phyloP scores from a whole-genome alignment of 225 moss, liverwort and hornwort species.

The Bryoerythrophyllum caledonicum region DNA sequence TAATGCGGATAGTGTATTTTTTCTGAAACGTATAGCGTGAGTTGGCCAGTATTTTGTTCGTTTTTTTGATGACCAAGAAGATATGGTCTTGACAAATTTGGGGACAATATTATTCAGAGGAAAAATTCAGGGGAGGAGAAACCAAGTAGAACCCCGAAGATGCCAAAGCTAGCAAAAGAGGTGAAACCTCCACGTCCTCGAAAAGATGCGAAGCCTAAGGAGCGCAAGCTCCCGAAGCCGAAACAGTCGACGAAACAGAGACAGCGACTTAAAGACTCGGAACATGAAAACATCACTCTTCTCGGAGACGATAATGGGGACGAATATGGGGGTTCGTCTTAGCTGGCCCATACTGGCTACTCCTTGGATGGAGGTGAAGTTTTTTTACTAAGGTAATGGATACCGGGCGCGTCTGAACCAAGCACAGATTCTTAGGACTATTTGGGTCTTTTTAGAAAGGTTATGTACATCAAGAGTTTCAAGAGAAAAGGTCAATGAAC shows the following conservation, averaged over 20 bases:
- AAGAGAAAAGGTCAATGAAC: too few relatives aligned
- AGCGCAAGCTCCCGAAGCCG: neutral
- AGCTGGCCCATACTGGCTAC: neutral
- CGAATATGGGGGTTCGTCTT: neutral
- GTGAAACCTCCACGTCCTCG: slow-evolving; percentile 4
- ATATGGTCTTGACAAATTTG: neutral
- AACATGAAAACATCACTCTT: neutral
- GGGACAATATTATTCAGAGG: neutral
- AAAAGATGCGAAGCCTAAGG: neutral
- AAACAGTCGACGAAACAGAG: neutral
- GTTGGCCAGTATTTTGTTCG: neutral
- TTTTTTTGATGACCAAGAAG: neutral
- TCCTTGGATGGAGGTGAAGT: neutral
- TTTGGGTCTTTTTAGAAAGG: too few relatives aligned
- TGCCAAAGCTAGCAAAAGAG: slow-evolving; percentile 1
- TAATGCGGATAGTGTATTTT: too few relatives aligned
- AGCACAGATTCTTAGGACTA: neutral
- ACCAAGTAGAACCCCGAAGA: neutral
- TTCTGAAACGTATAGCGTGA: too few relatives aligned
- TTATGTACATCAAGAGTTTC: too few relatives aligned
- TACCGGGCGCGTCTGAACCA: neutral
- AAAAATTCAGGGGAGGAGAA: neutral
- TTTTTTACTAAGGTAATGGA: neutral
- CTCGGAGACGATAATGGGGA: neutral
- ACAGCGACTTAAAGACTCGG: neutral